Evolutionary conservation across 2,329 filamentous ascomycete species (phyloP).

Genomic region (Pestalotiopsis sp.): DNA sequence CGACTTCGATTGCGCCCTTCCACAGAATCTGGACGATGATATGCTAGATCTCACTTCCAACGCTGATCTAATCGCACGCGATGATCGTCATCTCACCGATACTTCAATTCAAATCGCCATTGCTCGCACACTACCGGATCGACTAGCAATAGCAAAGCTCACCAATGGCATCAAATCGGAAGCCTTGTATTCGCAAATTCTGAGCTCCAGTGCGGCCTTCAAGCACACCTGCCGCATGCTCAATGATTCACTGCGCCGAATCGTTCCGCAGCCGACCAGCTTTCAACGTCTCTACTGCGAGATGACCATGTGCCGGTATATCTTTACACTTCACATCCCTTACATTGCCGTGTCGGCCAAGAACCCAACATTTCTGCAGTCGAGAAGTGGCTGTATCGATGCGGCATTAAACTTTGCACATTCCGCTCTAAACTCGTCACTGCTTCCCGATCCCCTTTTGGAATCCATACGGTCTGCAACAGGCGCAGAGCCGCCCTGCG

Average conservation of each 20-base stretch:
- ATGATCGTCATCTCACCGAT: constrained; percentile 40
- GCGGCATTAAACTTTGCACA: constrained; percentile 45
- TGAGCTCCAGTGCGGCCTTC: constrained; percentile 44
- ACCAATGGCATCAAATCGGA: constrained; percentile 41
- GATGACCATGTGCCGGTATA: constrained; percentile 53
- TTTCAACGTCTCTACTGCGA: constrained; percentile 49
- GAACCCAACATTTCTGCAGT: constrained; percentile 48
- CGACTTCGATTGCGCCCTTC: constrained; percentile 52
- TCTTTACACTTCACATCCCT: constrained; percentile 56
- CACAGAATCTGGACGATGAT: constrained; percentile 53
- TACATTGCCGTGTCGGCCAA: constrained; percentile 42
- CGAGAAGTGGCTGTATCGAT: constrained; percentile 49
- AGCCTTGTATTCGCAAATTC: constrained; percentile 42
- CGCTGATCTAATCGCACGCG: constrained; percentile 23
- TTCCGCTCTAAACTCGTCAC: background rate
- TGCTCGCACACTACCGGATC: constrained; percentile 41
- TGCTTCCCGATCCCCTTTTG: background rate
- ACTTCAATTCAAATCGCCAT: constrained; percentile 43
- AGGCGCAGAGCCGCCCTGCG: background rate
- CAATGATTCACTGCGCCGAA: constrained; percentile 1
- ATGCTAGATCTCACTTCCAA: constrained; percentile 35
- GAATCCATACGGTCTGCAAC: background rate
- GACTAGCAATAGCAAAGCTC: constrained; percentile 41
- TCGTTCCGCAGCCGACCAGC: constrained; percentile 2
- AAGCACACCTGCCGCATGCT: constrained; percentile 31